Percentiles rank a stretch among this genome's conserved stretches.
phyloP scores from a whole-genome alignment of 208 protist species.

The Acanthamoeba triangularis region DNA sequence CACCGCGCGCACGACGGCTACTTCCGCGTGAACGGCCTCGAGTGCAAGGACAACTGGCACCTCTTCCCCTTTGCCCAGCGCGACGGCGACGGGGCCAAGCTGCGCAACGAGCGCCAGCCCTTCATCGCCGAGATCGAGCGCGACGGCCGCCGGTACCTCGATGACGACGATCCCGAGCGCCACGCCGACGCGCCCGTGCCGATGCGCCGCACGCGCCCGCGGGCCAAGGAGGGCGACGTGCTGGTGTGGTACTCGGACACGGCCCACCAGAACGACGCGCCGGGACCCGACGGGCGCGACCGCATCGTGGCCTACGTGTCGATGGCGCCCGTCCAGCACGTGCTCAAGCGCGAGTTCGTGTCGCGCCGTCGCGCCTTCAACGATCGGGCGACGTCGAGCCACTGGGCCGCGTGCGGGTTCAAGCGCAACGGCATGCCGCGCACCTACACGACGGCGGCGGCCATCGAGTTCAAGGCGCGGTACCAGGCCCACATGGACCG shows the following conservation, averaged over 20 bases:
- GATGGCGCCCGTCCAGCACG: constrained; percentile 33
- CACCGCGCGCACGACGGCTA: constrained; percentile 49
- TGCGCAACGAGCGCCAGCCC: constrained; percentile 27
- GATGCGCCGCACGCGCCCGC: background rate
- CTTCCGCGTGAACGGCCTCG: background rate
- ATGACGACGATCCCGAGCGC: constrained; percentile 8
- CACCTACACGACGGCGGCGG: background rate
- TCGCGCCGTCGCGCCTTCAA: background rate
- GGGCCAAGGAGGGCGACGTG: constrained; percentile 26
- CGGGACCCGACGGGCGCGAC: background rate
- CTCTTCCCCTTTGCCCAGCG: background rate
- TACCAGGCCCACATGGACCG: background rate
- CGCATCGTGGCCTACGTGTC: constrained; percentile 59
- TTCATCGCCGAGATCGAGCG: constrained; percentile 46
- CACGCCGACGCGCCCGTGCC: background rate
- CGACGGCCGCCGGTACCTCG: constrained; percentile 28
- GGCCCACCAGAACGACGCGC: constrained; percentile 44
- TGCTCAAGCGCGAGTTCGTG: constrained; percentile 28
- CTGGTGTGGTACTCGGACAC: constrained; percentile 50
- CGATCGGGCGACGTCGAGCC: constrained; percentile 40
- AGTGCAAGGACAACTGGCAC: constrained; percentile 54
- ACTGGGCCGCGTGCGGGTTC: constrained; percentile 49
- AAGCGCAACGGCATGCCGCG: constrained; percentile 51
- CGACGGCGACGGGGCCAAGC: constrained; percentile 7
- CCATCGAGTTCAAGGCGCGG: background rate